Evolutionary conservation across 148 eudicot species (phyloP).

Genomic region (Drosera capensis): DNA sequence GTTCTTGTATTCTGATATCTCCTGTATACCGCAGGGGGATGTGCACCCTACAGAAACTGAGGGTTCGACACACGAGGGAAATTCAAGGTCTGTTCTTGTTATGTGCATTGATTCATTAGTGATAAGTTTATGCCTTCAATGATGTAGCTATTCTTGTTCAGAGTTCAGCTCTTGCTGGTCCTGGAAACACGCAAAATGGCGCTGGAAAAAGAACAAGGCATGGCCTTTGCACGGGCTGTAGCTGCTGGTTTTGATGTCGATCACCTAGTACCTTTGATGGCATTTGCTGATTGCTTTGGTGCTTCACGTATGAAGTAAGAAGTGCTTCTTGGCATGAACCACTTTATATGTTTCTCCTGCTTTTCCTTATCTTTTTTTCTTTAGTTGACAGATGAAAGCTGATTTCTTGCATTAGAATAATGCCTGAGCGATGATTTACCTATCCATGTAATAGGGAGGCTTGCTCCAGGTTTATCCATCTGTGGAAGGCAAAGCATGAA

Average conservation of each 20-base stretch:
- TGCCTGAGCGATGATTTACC: not conserved
- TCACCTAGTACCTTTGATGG: slow-evolving; percentile 41
- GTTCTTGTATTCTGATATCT: slow-evolving; percentile 5
- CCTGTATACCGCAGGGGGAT: slow-evolving; percentile 41
- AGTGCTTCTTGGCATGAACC: slow-evolving; percentile 3
- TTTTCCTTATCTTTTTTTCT: not conserved
- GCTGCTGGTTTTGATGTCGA: slow-evolving; percentile 89
- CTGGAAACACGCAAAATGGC: slow-evolving; percentile 77
- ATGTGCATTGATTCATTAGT: not conserved
- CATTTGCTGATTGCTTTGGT: slow-evolving; percentile 81
- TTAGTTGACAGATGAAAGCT: not conserved
- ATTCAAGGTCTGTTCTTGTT: slow-evolving; percentile 45
- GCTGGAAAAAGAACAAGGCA: slow-evolving; percentile 89
- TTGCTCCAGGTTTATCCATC: slow-evolving; percentile 54
- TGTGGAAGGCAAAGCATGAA: slow-evolving; percentile 96
- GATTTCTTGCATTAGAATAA: not conserved
- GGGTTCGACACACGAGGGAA: slow-evolving; percentile 42
- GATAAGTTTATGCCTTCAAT: slow-evolving; percentile 9
- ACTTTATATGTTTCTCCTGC: not conserved
- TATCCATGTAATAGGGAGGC: slow-evolving; percentile 49
- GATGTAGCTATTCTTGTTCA: slow-evolving; percentile 18
- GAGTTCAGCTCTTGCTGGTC: slow-evolving; percentile 74
- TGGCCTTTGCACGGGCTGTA: slow-evolving; percentile 97
- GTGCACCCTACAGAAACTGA: slow-evolving; percentile 34
- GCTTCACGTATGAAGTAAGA: slow-evolving; percentile 87